phyloP scores from a whole-genome alignment of 139 green algal genomes.

The Tetradesmus lagerheimii region DNA sequence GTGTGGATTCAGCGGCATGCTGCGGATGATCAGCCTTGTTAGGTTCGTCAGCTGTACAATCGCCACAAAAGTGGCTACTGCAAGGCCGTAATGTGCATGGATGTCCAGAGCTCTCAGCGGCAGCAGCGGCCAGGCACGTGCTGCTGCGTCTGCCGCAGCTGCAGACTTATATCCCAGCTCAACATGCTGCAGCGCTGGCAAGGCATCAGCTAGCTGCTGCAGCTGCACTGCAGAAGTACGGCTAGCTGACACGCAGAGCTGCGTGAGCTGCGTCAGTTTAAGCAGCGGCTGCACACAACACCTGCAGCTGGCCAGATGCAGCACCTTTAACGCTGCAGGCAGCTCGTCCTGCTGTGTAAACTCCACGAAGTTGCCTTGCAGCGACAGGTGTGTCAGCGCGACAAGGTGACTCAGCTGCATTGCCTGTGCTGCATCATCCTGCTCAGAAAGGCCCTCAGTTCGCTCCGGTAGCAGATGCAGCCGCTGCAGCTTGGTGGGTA shows the following conservation, averaged over 20 bases:
- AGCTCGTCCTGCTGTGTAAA: not conserved
- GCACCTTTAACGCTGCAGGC: not conserved
- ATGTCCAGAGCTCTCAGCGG: not conserved
- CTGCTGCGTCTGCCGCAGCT: not conserved
- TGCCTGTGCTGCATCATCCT: not conserved
- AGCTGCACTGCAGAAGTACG: not conserved
- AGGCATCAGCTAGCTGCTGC: not conserved
- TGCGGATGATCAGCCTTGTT: not conserved
- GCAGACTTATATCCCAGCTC: not conserved
- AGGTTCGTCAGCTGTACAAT: not conserved
- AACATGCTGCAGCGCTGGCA: not conserved
- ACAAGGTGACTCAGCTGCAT: not conserved
- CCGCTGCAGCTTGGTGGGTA: not conserved
- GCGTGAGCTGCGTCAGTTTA: not conserved
- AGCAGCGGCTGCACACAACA: not conserved
- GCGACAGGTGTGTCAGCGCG: not conserved
- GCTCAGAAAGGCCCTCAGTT: too few relatives aligned
- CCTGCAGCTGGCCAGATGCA: not conserved
- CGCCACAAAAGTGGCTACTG: not conserved
- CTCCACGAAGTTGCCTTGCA: not conserved
- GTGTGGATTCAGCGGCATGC: not conserved
- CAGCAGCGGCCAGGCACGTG: not conserved
- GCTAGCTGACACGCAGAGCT: not conserved
- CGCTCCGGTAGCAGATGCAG: constrained; percentile 4
- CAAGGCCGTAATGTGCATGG: not conserved